These are phyloP conservation scores for Psilocybe subaeruginosa DNA, from an alignment of 768 basidiomycete species.

Conservation along the genomic window DNA sequence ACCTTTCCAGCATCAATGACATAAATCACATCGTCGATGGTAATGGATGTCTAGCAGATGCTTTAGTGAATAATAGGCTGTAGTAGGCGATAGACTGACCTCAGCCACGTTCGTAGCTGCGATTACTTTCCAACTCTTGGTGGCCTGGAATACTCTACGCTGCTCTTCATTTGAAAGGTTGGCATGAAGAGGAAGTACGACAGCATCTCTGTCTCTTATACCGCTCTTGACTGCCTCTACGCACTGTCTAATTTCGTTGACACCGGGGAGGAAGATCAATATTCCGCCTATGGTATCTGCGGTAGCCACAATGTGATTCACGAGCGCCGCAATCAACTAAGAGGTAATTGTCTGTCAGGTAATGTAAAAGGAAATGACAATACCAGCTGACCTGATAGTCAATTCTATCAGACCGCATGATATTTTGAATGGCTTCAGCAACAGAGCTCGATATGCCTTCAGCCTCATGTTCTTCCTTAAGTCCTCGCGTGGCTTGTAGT, in stretches of 20 bases:
- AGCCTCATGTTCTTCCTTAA: slow-evolving; percentile 48
- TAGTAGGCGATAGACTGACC: slow-evolving; percentile 38
- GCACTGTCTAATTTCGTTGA: slow-evolving; percentile 83
- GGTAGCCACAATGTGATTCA: slow-evolving; percentile 62
- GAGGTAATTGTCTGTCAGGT: background rate
- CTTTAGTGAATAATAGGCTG: background rate
- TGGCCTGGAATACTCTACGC: slow-evolving; percentile 68
- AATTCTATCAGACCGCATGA: slow-evolving; percentile 64
- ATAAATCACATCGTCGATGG: slow-evolving; percentile 86
- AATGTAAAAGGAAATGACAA: background rate
- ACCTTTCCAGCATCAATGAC: slow-evolving; percentile 86
- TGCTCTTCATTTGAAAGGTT: slow-evolving; percentile 89
- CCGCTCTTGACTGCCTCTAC: slow-evolving; percentile 56
- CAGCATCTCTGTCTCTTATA: slow-evolving; percentile 37
- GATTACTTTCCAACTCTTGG: slow-evolving; percentile 78
- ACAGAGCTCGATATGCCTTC: slow-evolving; percentile 55
- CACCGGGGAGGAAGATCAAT: slow-evolving; percentile 89
- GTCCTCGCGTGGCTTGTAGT: slow-evolving; percentile 41
- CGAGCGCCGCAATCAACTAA: slow-evolving; percentile 69
- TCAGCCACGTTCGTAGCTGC: slow-evolving; percentile 93
- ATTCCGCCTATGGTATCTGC: slow-evolving; percentile 62
- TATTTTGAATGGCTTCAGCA: slow-evolving; percentile 58
- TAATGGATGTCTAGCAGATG: slow-evolving; percentile 73
- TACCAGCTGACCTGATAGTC: slow-evolving; percentile 65
- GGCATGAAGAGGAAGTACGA: slow-evolving; percentile 83